Percentiles rank a stretch among this genome's conserved stretches.
phyloP scores from a whole-genome alignment of 1,139 yeast species.

The Kodamaea arcana region DNA sequence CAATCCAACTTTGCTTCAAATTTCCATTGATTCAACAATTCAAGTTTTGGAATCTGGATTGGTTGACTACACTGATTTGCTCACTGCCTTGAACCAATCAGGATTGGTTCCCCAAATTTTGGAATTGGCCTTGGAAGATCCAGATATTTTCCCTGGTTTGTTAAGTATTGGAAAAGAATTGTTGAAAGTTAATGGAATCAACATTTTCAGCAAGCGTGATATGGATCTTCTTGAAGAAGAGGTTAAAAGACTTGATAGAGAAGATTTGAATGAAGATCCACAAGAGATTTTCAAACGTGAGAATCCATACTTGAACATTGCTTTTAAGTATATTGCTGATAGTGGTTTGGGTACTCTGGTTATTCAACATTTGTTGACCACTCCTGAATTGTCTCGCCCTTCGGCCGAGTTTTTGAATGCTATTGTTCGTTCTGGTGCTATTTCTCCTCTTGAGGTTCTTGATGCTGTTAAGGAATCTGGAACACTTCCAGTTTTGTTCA shows the following conservation, averaged over 20 bases:
- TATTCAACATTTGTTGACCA: slow-evolving; percentile 23
- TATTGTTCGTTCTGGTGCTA: slow-evolving; percentile 23
- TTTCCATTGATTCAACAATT: slow-evolving; percentile 21
- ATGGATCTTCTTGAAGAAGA: slow-evolving; percentile 2
- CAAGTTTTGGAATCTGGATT: slow-evolving; percentile 19
- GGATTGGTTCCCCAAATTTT: slow-evolving; percentile 25
- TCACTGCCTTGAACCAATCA: slow-evolving; percentile 27
- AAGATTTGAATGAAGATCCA: not conserved
- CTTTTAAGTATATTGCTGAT: slow-evolving; percentile 24
- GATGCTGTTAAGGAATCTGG: slow-evolving; percentile 22
- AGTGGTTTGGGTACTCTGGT: slow-evolving; percentile 31
- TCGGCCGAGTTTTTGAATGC: slow-evolving; percentile 24
- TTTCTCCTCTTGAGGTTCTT: slow-evolving; percentile 19
- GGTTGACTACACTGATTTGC: slow-evolving; percentile 23
- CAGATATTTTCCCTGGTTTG: slow-evolving; percentile 28
- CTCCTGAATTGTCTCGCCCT: slow-evolving; percentile 25
- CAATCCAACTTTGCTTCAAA: slow-evolving; percentile 22
- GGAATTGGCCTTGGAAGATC: slow-evolving; percentile 23
- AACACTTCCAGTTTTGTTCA: slow-evolving; percentile 16
- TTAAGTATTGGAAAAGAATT: slow-evolving; percentile 22
- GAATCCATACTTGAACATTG: slow-evolving; percentile 18
- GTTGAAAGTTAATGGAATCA: slow-evolving; percentile 19
- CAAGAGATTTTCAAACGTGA: slow-evolving; percentile 19
- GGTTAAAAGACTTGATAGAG: not conserved
- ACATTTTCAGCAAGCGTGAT: slow-evolving; percentile 11